Evolutionary conservation across 805 yeast species (phyloP), one percentile per base, ranked within the genome.

Genomic region (Candida saitoana): DNA sequence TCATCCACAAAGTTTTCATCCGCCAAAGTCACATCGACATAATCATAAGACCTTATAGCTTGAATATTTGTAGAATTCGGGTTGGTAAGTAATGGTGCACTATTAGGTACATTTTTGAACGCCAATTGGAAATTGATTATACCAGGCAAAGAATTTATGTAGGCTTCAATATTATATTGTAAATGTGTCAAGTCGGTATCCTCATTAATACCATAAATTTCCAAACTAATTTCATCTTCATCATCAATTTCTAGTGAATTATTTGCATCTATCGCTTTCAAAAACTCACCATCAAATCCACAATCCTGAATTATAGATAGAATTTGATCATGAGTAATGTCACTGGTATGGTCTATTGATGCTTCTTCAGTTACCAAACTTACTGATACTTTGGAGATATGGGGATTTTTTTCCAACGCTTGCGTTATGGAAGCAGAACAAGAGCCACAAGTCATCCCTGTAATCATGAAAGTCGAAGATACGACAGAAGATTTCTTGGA

Each of bases 381-480:
- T 1, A 90, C 87, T 2, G 74, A 70, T 0, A 73, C 87, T 3
- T 61, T 54, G 1, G 52, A 37, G 2, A 87, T 84, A 1, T 84
- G 85, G 0, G 65, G 62, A 6, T 77, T 41, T 0, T 55, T 55
- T 41, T 69, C 63, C 19, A 87, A 54, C 1, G 81, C 81, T 18
- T 65, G 62, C 0, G 82, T 76, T 16, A 91, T 77, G 0, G 93
- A 68, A 2, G 82, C 71, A 0, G 85, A 74, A 57, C 98, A 91
- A 1, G 95, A 76, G 2, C 93, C 83, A 56, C 97, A 91, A 2
- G 98, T 90, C 97, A 90, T 91, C 2, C 97, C 97, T 12, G 65
- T 60, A 1, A 84, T 65, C 3, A 59, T 50, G 2, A 71, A 45
- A 24, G 19, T 14, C 11, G 30, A 20, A 4, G 19, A 4, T 22